These are phyloP conservation scores for Vinca major DNA, from an alignment of 305 asterid species.

Conservation along the genomic window DNA sequence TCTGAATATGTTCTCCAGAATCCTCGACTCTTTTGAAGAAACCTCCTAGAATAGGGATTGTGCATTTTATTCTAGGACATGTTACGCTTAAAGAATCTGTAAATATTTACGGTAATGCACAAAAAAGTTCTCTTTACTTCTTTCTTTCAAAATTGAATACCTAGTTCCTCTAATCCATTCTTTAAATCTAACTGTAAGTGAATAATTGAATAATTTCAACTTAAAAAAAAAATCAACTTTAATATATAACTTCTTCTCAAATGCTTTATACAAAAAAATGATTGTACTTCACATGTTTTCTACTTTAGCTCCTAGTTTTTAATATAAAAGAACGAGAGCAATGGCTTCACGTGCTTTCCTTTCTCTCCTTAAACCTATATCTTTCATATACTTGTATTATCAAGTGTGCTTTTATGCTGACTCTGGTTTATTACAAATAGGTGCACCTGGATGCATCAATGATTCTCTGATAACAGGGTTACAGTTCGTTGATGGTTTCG, in stretches of 20 bases:
- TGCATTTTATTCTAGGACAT: not conserved
- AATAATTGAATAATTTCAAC: not conserved
- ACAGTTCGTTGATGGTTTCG: conserved; percentile 89
- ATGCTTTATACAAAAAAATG: not conserved
- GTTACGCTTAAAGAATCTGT: not conserved
- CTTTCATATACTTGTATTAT: not conserved
- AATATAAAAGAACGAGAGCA: not conserved
- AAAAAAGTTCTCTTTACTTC: not conserved
- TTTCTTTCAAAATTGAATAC: not conserved
- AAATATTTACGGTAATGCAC: not conserved
- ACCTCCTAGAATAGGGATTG: not conserved
- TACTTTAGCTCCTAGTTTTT: not conserved
- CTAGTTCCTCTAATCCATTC: not conserved
- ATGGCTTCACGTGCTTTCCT: not conserved
- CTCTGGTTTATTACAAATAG: conserved; percentile 28
- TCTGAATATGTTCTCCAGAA: not conserved
- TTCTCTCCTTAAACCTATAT: not conserved
- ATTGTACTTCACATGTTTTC: not conserved
- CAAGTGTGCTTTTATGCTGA: conserved; percentile 15
- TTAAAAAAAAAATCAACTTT: not conserved
- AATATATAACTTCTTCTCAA: not conserved
- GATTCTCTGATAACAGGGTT: conserved; percentile 74
- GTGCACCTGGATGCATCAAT: conserved; percentile 85
- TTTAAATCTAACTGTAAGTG: not conserved
- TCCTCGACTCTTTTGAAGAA: not conserved